phyloP scores from a whole-genome alignment of 805 yeast species.

The Suhomyces prunicola region DNA sequence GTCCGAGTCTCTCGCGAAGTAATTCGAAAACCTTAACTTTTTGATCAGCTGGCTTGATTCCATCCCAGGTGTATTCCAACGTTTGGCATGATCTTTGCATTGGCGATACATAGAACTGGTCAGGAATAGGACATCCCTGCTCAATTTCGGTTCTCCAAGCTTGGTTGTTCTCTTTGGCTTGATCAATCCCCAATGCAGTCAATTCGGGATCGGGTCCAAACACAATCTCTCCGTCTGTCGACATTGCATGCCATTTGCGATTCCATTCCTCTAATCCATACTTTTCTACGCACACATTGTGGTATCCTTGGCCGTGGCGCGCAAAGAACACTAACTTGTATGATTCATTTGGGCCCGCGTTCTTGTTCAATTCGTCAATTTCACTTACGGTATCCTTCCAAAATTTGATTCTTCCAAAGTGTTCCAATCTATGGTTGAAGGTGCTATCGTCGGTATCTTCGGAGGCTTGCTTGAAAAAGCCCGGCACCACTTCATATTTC shows the following conservation, averaged over 20 bases:
- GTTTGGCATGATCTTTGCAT: constrained; percentile 64
- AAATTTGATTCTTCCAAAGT: constrained; percentile 42
- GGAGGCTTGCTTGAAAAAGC: constrained; percentile 50
- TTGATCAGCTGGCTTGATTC: constrained; percentile 22
- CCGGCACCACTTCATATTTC: constrained; percentile 47
- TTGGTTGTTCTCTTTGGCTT: constrained; percentile 48
- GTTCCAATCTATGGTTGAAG: constrained; percentile 42
- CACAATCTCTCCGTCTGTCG: constrained; percentile 51
- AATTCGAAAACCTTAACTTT: constrained; percentile 39
- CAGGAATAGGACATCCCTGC: constrained; percentile 55
- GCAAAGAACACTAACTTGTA: constrained; percentile 54
- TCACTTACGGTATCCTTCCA: constrained; percentile 40
- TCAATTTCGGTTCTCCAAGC: constrained; percentile 43
- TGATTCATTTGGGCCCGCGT: constrained; percentile 32
- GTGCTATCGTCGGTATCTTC: constrained; percentile 40
- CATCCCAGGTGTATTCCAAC: constrained; percentile 49
- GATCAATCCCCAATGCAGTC: constrained; percentile 53
- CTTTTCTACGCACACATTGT: constrained; percentile 51
- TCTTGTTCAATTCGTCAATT: constrained; percentile 32
- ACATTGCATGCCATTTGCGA: constrained; percentile 46
- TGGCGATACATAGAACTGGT: constrained; percentile 57
- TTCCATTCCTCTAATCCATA: constrained; percentile 62
- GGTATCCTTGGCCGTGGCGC: constrained; percentile 71
- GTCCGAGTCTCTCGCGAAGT: constrained; percentile 60
- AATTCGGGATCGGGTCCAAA: constrained; percentile 64